A percentile compares a stretch with the other conserved stretches of the same genome.
phyloP scores from a whole-genome alignment of 768 basidiomycete genomes.

The Rubroboletus pulcherrimus region DNA sequence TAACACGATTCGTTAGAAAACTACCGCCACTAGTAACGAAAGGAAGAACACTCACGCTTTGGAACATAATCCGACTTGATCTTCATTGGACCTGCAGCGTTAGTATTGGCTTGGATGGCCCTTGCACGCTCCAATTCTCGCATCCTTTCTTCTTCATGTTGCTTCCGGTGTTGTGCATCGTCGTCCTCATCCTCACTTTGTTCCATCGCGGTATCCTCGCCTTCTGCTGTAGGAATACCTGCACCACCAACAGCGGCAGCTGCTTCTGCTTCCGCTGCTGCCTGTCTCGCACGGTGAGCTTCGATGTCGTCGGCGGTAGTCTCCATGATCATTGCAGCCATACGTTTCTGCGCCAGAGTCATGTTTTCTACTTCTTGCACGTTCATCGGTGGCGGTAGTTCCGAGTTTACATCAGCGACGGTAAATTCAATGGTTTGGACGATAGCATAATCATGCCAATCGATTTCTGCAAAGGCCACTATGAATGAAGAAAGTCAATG shows the following conservation, averaged over 20 bases:
- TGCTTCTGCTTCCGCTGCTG: constrained; percentile 81
- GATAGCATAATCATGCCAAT: constrained; percentile 99
- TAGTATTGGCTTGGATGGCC: constrained; percentile 77
- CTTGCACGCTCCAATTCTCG: constrained; percentile 73
- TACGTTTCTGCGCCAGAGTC: constrained; percentile 95
- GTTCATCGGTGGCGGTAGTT: constrained; percentile 95
- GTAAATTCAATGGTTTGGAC: constrained; percentile 99
- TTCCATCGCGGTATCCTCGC: constrained; percentile 67
- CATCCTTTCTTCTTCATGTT: constrained; percentile 61
- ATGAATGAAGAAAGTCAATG: constrained; percentile 7
- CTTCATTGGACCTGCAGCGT: constrained; percentile 80
- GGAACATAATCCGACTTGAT: constrained; percentile 96
- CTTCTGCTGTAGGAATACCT: constrained; percentile 42
- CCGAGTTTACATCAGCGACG: constrained; percentile 81
- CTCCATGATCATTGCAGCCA: constrained; percentile 99
- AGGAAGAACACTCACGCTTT: constrained; percentile 58
- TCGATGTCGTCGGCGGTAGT: constrained; percentile 85
- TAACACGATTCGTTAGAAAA: constrained; percentile 28
- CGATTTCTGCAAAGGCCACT: constrained; percentile 96
- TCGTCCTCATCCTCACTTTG: constrained; percentile 84
- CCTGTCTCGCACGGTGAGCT: constrained; percentile 74
- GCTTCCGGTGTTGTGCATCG: constrained; percentile 53
- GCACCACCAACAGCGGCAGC: constrained; percentile 72
- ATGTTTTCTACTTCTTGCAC: constrained; percentile 93
- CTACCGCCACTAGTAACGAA: background rate